Percentiles rank a stretch among this genome's conserved stretches.
Conservation (phyloP, 176 grass and related monocot species). For the Oropetium thomaeum region DNA sequence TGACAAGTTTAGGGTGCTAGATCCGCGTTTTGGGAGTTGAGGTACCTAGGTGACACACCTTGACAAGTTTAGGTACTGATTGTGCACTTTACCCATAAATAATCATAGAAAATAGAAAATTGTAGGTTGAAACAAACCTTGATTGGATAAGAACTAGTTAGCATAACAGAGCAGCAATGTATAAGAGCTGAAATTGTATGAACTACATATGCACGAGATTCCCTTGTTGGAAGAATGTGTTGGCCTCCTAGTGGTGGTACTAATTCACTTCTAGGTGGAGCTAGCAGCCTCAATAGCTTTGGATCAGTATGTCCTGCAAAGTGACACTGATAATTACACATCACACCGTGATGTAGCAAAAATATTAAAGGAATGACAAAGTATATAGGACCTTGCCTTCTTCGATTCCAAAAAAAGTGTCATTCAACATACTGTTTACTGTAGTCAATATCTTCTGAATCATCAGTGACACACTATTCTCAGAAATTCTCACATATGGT, state of each 20-base stretch:
- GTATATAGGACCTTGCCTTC: constrained; percentile 30
- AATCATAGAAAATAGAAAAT: constrained; percentile 4
- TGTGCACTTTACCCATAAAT: too few species aligned
- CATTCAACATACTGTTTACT: constrained; percentile 53
- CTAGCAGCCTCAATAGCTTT: constrained; percentile 44
- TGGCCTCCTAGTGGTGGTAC: constrained; percentile 29
- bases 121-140: constrained; percentile 37
- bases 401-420: constrained; percentile 44
- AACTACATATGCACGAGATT: constrained; percentile 16
- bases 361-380: not conserved
- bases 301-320: constrained; percentile 39
- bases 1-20: too few species aligned
- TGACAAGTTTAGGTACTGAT: too few species aligned
- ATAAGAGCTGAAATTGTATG: constrained; percentile 45
- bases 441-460: constrained; percentile 55
- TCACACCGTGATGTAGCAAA: not conserved
- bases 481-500: constrained; percentile 41
- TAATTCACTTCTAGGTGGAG: constrained; percentile 44
- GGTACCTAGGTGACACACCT: too few species aligned
- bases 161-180: constrained; percentile 53
- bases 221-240: constrained; percentile 29
- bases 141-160: constrained; percentile 52
- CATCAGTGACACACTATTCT: constrained; percentile 42
- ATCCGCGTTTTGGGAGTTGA: too few species aligned
- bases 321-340: not conserved